Conservation (phyloP, 2,329 filamentous ascomycete genomes). For the Colletotrichum sp. region DNA sequence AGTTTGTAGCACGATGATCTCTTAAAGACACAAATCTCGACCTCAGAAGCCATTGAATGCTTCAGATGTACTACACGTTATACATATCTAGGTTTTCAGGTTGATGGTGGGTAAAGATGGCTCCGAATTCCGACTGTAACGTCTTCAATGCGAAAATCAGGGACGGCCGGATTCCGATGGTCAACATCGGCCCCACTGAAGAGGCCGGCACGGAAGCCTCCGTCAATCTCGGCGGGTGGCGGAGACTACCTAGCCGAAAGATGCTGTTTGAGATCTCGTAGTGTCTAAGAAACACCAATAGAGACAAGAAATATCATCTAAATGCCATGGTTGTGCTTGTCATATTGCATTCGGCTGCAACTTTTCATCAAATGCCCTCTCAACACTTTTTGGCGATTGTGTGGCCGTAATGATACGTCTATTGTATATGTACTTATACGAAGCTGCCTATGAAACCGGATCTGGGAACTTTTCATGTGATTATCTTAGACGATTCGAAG, state of each 20-base stretch:
- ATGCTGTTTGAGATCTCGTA: background rate
- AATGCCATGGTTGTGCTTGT: background rate
- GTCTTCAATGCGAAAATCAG: background rate
- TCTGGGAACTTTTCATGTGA: background rate
- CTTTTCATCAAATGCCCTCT: background rate
- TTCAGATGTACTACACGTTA: background rate
- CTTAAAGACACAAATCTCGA: too few relatives aligned
- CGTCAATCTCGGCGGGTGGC: background rate
- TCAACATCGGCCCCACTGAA: background rate
- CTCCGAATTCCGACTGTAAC: background rate
- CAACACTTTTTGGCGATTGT: background rate
- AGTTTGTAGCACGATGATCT: background rate
- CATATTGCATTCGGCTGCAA: background rate
- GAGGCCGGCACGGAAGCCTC: background rate
- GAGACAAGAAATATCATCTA: background rate
- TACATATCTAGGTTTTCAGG: accelerated
- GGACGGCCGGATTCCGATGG: background rate
- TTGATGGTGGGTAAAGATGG: background rate
- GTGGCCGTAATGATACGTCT: background rate
- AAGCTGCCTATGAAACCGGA: background rate
- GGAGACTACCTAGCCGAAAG: background rate
- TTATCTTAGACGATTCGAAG: accelerated
- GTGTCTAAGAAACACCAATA: background rate
- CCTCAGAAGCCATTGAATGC: background rate
- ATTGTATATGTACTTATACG: background rate